phyloP scores from a whole-genome alignment of 140 eudicot species.

The Erigeron philadelphicus region DNA sequence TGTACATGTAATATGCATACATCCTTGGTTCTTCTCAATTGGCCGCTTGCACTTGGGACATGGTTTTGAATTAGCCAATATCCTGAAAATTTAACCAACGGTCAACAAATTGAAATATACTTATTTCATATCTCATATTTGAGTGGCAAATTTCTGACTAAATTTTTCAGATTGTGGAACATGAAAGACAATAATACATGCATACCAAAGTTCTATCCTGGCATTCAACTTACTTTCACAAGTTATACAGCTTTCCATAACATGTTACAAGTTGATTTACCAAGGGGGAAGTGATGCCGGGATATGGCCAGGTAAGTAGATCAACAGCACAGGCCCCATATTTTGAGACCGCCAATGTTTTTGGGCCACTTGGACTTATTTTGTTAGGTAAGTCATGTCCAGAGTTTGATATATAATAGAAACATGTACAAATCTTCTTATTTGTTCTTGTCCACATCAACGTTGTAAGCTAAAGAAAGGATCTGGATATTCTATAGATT shows the following conservation, averaged over 20 bases:
- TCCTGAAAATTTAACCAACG: constrained; percentile 44
- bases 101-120: not conserved
- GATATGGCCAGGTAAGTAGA: too few species aligned
- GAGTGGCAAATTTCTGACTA: not conserved
- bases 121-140: constrained; percentile 11
- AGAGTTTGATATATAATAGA: too few species aligned
- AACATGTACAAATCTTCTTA: too few species aligned
- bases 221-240: not conserved
- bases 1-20: constrained; percentile 97
- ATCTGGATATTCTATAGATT: too few species aligned
- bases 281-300: not conserved
- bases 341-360: too few species aligned
- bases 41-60: constrained; percentile 99
- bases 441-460: too few species aligned
- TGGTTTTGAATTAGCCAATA: constrained; percentile 93
- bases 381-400: too few species aligned
- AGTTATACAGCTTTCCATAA: not conserved
- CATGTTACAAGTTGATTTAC: not conserved
- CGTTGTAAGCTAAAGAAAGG: too few species aligned
- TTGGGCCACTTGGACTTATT: too few species aligned
- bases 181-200: not conserved
- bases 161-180: not conserved
- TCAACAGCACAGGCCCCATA: too few species aligned
- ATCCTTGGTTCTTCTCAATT: constrained; percentile 96
- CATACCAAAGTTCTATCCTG: not conserved